These are phyloP conservation scores for Adansonia grandidieri DNA, from an alignment of 441 rosid species.

Conservation along the genomic window DNA sequence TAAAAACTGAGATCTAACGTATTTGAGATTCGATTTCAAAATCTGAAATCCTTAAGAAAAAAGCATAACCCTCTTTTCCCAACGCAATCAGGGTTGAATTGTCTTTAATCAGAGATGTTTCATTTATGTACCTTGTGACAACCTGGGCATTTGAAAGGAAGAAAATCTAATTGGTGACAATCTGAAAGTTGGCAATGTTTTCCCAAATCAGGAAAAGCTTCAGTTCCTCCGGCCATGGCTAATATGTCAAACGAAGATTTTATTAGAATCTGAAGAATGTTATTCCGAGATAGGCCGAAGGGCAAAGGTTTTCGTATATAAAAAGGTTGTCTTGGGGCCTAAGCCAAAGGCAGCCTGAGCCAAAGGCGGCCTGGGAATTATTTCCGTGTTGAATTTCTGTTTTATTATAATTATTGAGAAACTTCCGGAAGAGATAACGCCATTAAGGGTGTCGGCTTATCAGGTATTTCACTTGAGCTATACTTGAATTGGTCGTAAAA, in stretches of 20 bases:
- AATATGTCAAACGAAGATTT: neutral
- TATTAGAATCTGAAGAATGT: neutral
- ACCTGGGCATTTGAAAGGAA: conserved; percentile 53
- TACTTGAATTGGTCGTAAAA: neutral
- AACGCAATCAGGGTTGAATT: too few species aligned
- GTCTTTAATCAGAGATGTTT: neutral
- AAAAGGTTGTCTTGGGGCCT: conserved; percentile 37
- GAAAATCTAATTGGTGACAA: conserved; percentile 68
- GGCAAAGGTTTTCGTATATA: neutral
- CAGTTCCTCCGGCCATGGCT: conserved; percentile 64
- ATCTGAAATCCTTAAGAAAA: too few species aligned
- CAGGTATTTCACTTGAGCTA: neutral
- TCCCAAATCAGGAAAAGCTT: conserved; percentile 67
- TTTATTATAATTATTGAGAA: neutral
- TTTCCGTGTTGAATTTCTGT: conserved; percentile 5
- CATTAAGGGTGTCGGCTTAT: neutral
- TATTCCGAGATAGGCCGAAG: neutral
- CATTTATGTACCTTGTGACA: conserved; percentile 49
- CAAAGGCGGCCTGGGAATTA: neutral
- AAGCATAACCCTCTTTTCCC: too few species aligned
- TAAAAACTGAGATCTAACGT: too few species aligned
- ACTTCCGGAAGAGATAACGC: neutral
- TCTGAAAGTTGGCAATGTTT: conserved; percentile 57
- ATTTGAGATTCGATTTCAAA: too few species aligned
- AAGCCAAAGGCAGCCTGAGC: too few species aligned